Conservation (phyloP, 306 rosid species). For the Castanopsis chinensis region DNA sequence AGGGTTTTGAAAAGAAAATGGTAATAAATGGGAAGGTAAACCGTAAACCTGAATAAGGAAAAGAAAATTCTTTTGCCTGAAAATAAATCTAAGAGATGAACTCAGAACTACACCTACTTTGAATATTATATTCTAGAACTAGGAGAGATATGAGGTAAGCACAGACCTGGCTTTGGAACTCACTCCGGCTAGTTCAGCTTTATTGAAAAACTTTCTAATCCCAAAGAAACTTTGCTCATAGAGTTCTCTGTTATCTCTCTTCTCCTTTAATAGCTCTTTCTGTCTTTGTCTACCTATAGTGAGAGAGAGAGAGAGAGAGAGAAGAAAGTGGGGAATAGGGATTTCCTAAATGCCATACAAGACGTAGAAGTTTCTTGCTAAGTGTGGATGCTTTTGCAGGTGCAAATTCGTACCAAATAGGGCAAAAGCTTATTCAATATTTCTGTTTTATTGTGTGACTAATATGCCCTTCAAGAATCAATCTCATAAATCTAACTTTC, state of each 20-base stretch:
- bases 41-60: not conserved
- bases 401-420: constrained; percentile 44
- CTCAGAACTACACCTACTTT: no score
- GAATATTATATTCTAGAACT: not conserved
- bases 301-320: constrained; percentile 24
- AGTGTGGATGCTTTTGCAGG: constrained; percentile 47
- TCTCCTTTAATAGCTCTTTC: constrained; percentile 56
- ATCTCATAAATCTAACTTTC: no score
- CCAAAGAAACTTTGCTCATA: constrained; percentile 45
- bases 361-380: constrained; percentile 45
- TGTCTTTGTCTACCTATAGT: constrained; percentile 39
- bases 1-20: not conserved
- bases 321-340: constrained; percentile 25
- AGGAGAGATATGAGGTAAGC: constrained; percentile 1
- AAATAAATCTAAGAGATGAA: constrained; percentile 22
- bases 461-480: no score
- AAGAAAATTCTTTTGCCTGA: constrained; percentile 8
- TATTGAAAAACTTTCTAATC: constrained; percentile 50
- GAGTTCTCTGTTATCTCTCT: constrained; percentile 32
- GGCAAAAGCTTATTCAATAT: constrained; percentile 24
- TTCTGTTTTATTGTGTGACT: no score
- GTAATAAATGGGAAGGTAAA: not conserved
- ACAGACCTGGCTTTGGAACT: constrained; percentile 45
- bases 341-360: constrained; percentile 44
- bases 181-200: constrained; percentile 59